Conservation (phyloP, 1,139 yeast genomes). For the Zygotorulaspora mrakii region DNA sequence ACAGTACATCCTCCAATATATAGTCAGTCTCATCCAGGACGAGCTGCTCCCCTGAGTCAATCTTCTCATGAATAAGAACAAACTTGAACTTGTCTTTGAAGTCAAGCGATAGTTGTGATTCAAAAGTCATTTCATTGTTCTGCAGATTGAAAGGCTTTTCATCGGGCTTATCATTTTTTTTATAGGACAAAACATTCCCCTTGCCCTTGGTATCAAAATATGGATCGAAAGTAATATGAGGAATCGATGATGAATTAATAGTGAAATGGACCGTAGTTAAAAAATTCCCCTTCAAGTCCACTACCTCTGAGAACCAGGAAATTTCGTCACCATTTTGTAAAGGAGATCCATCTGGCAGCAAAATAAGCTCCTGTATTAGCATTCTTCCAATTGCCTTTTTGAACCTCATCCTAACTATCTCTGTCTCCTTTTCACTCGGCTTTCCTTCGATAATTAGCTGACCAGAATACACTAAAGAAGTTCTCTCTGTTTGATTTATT, state of each 20-base stretch:
- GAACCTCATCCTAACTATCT: constrained; percentile 13
- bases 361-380: constrained; percentile 18
- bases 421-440: constrained; percentile 1
- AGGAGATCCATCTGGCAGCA: constrained; percentile 19
- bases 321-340: constrained; percentile 21
- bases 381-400: constrained; percentile 23
- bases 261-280: constrained; percentile 13
- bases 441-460: constrained; percentile 5
- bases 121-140: not conserved
- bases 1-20: constrained; percentile 6
- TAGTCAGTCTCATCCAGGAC: constrained; percentile 7
- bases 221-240: constrained; percentile 12
- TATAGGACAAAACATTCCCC: constrained; percentile 11
- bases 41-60: constrained; percentile 1
- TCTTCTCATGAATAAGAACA: constrained; percentile 3
- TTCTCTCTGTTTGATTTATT: constrained; percentile 7
- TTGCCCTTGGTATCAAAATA: constrained; percentile 7
- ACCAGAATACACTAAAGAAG: constrained; percentile 25
- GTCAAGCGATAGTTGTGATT: not conserved
- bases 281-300: constrained; percentile 21
- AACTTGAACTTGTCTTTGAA: constrained; percentile 2
- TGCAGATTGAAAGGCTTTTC: not conserved
- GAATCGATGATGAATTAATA: constrained; percentile 10
- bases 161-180: not conserved
- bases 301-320: constrained; percentile 26